These are phyloP conservation scores for Penicillium vulpinum DNA, from an alignment of 2,329 filamentous ascomycete genomes.

Conservation along the genomic window DNA sequence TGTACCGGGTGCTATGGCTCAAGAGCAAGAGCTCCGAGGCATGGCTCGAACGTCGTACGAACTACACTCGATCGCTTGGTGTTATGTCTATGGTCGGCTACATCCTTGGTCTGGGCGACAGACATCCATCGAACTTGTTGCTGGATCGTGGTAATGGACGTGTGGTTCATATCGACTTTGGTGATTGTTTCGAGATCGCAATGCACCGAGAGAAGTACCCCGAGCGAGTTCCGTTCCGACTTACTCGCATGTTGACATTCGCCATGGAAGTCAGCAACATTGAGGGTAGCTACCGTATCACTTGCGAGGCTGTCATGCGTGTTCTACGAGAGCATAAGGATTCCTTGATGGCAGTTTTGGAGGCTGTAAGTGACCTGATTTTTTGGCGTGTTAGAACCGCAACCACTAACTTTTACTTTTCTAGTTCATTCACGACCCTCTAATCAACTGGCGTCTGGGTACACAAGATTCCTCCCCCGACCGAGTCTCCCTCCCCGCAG, in stretches of 20 bases:
- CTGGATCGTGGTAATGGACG: conserved; percentile 94
- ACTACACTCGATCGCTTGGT: conserved; percentile 93
- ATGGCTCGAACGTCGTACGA: conserved; percentile 97
- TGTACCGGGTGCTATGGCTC: conserved; percentile 96
- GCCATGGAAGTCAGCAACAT: conserved; percentile 99
- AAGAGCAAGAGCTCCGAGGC: conserved; percentile 98
- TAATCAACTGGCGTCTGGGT: conserved; percentile 90
- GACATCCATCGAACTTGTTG: conserved; percentile 97
- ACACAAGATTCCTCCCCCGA: conserved; percentile 59
- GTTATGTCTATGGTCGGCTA: conserved; percentile 99
- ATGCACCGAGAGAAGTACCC: conserved; percentile 99
- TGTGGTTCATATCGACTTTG: conserved; percentile 98
- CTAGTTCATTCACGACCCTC: conserved; percentile 98
- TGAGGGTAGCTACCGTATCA: conserved; percentile 96
- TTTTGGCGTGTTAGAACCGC: background rate
- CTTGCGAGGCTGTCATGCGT: conserved; percentile 97
- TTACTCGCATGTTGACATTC: conserved; percentile 98
- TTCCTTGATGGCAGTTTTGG: conserved; percentile 94
- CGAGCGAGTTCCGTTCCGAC: conserved; percentile 92
- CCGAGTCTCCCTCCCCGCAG: conserved; percentile 60
- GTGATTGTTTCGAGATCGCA: conserved; percentile 98
- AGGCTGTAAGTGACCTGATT: conserved; percentile 69
- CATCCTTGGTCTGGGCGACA: conserved; percentile 92
- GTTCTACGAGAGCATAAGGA: conserved; percentile 97
- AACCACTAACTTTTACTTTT: conserved; percentile 22